Percentiles rank a stretch among this genome's conserved stretches.
These are phyloP conservation scores for Abelmoschus esculentus DNA, from an alignment of 345 rosid species.

Conservation along the genomic window DNA sequence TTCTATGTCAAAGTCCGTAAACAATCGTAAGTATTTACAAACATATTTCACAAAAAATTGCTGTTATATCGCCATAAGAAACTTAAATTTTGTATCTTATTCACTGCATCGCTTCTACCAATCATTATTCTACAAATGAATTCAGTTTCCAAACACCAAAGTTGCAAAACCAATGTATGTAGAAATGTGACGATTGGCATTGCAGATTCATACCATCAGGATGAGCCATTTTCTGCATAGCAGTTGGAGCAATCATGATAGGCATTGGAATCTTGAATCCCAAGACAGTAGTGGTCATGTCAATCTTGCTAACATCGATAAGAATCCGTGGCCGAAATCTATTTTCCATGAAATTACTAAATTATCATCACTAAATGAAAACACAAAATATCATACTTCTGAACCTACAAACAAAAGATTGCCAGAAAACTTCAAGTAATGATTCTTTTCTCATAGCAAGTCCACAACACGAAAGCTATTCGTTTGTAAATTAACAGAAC, in stretches of 20 bases:
- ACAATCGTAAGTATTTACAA: neutral
- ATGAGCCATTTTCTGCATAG: conserved; percentile 99
- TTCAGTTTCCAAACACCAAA: neutral
- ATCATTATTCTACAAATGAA: neutral
- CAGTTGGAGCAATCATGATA: conserved; percentile 93
- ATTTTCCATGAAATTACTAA: conserved; percentile 5
- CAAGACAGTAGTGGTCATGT: conserved; percentile 59
- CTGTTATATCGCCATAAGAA: neutral
- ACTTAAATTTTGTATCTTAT: neutral
- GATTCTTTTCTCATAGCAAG: neutral
- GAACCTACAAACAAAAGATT: neutral
- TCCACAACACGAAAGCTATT: neutral
- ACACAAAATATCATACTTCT: neutral
- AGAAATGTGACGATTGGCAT: too few species aligned
- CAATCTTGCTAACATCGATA: conserved; percentile 80
- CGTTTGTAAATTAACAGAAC: conserved; percentile 11
- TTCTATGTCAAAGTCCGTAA: neutral
- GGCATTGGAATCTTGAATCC: conserved; percentile 95
- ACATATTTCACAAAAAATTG: neutral
- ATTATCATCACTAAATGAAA: neutral
- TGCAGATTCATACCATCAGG: conserved; percentile 49
- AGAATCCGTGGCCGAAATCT: conserved; percentile 93
- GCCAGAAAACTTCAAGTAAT: neutral
- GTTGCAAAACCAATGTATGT: neutral
- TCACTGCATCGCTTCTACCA: neutral